phyloP scores from a whole-genome alignment of 306 rosid species.

The Neltuma alba region DNA sequence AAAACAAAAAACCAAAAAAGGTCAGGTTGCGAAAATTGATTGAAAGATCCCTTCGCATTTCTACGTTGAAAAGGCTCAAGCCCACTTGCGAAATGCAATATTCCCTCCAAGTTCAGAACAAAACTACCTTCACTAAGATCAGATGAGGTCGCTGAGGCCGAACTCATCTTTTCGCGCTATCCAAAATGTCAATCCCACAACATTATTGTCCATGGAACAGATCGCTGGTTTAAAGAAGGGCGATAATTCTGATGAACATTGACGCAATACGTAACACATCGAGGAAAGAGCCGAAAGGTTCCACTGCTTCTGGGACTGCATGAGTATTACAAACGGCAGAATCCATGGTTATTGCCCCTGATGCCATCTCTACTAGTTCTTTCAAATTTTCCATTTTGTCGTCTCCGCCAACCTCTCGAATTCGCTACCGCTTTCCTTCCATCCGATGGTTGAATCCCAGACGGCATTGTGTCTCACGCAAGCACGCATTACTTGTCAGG shows the following conservation, averaged over 20 bases:
- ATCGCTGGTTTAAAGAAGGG: not conserved
- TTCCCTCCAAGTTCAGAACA: not conserved
- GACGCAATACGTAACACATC: not conserved
- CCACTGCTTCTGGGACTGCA: constrained; percentile 59
- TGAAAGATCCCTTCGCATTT: constrained; percentile 27
- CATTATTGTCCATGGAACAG: not conserved
- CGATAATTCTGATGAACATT: not conserved
- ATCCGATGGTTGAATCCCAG: constrained; percentile 50
- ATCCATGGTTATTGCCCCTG: constrained; percentile 65
- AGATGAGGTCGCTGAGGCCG: not conserved
- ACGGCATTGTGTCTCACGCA: constrained; percentile 38
- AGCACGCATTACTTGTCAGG: constrained; percentile 30
- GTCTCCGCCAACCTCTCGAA: constrained; percentile 46
- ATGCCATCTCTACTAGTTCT: constrained; percentile 44
- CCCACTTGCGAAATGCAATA: not conserved
- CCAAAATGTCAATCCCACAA: not conserved
- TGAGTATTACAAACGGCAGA: constrained; percentile 60
- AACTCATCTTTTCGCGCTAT: not conserved
- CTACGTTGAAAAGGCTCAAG: not conserved
- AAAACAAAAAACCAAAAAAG: not conserved
- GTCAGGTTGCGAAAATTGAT: not conserved
- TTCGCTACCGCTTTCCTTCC: constrained; percentile 63
- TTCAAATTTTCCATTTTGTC: constrained; percentile 39
- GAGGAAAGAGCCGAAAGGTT: not conserved
- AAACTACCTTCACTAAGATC: not conserved